Evolutionary conservation across 306 rosid species (phyloP), one percentile per base, ranked within the genome.

Genomic region (Cucumis cinereus): DNA sequence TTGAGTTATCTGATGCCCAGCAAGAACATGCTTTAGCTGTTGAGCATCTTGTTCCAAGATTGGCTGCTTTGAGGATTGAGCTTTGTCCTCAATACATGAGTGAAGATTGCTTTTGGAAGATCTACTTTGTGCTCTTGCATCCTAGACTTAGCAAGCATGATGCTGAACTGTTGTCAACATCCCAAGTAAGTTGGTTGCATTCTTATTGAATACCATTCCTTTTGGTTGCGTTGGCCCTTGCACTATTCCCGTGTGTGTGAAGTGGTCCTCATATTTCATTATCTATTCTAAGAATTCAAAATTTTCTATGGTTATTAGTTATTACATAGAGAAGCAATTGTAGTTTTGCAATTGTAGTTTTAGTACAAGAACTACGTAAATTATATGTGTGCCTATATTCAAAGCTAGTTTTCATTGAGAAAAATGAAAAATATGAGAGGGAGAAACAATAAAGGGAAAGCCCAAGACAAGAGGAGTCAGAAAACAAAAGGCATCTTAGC

Each of bases 11-110:
- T 2, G 88, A 87, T 52, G 85, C 88, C 77, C 99, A 94, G 84
- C 82, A 77, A 74, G 85, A 88, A 78, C 99, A 94, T 78, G 92
- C 88, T 6, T 14, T 80, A 74, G 89, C 82, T 14, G 77, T 94
- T 85, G 96, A 94, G 69, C 88, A 85, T 79, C 81, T 90, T 77
- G 88, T 88, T 56, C 99, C 95, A 4, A 92, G 97, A 81, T 87
- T 94, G 78, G 91, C 90, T 82, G 99, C 99, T 35, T 90, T 94
- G 83, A 90, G 99, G 81, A 85, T 89, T 76, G 99, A 94, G 76
- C 88, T 94, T 16, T 94, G 97, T 68, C 97, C 99, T 58, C 89
- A 92, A 77, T 96, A 87, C 88, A 92, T 94, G 99, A 94, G 90
- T 49, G 86, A 90, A 78, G 83, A 89, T 79, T 94, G 89, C 89